Evolutionary conservation across 2,329 filamentous ascomycete genomes (phyloP).

Genomic region (Neofusicoccum ribis): DNA sequence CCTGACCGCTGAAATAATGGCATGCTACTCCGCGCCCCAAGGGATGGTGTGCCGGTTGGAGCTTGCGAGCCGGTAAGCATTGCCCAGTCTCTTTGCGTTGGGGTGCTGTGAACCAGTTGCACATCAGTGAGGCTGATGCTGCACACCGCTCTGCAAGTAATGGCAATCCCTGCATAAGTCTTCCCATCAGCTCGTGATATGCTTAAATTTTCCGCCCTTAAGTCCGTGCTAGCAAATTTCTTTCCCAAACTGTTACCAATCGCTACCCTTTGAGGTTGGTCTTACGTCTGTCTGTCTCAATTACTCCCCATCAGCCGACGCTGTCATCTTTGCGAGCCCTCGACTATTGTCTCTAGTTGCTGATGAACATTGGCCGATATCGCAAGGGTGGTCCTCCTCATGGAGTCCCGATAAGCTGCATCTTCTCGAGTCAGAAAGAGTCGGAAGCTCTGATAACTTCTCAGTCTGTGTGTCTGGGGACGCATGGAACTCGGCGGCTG

Average conservation of each 20-base stretch:
- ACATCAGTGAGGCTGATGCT: slow-evolving; percentile 10
- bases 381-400: slow-evolving; percentile 1
- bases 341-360: not conserved
- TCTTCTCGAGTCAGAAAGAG: not conserved
- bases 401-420: slow-evolving; percentile 8
- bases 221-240: slow-evolving; percentile 6
- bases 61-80: not conserved
- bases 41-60: not conserved
- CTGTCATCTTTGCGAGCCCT: not conserved
- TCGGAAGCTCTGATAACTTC: slow-evolving; percentile 2
- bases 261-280: not conserved
- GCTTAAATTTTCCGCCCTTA: not conserved
- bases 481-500: slow-evolving; percentile 5
- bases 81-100: not conserved
- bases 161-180: slow-evolving; percentile 9
- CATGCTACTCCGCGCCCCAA: not conserved
- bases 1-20: not conserved
- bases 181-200: slow-evolving; percentile 11
- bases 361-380: slow-evolving; percentile 5
- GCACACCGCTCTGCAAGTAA: slow-evolving; percentile 16
- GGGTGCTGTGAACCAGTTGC: slow-evolving; percentile 4
- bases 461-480: slow-evolving; percentile 15
- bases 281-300: not conserved
- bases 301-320: not conserved
- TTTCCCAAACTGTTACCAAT: slow-evolving; percentile 10